Base-by-base conservation (phyloP, 805 yeast genomes). In the Wickerhamia fluorescens region DNA sequence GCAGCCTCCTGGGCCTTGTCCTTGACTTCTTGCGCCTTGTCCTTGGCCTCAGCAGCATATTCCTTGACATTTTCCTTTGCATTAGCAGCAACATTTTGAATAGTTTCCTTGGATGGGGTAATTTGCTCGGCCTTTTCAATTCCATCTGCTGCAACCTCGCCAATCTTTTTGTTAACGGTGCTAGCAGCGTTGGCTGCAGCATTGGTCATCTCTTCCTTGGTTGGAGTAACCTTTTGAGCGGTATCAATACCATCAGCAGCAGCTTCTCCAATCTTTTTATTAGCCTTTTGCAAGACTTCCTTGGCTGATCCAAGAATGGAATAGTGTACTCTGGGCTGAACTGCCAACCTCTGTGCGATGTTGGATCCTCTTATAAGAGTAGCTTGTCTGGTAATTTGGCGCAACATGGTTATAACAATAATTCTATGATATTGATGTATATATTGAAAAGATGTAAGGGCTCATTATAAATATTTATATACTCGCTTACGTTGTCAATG, bases 81-180 rank as follows among this genome's bases (percentile, higher is more conserved):
- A 23, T 32, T 45, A 3, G 44, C 33, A 7, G 50, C 47, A 3
- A 57, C 57, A 7, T 54, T 45, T 23, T 33, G 31, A 4, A 43
- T 40, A 15, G 34, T 35, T 3, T 40, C 47, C 49, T 36, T 38
- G 48, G 39, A 31, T 1, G 49, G 48, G 10, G 45, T 34, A 18
- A 28, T 39, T 11, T 39, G 25, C 27, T 49, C 65, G 13, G 65
- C 61, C 23, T 49, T 54, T 20, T 62, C 64, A 33, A 63, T 44
- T 2, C 66, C 62, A 13, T 49, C 51, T n/a, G 68, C 68, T 11
- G 58, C 48, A 6, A 51, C 53, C 35, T 62, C 51, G 6, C 68
- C 69, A n/a, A 61, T 56, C 41, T 58, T 61, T 33, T 53, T 51
- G 39, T 52, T 51, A 21, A 47, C 54, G 32, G 49, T 55, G n/a